Percentiles rank a stretch among this genome's conserved stretches.
Conservation (phyloP, 2,329 filamentous ascomycete species). For the Neophaeococcomyces mojaviensis region DNA sequence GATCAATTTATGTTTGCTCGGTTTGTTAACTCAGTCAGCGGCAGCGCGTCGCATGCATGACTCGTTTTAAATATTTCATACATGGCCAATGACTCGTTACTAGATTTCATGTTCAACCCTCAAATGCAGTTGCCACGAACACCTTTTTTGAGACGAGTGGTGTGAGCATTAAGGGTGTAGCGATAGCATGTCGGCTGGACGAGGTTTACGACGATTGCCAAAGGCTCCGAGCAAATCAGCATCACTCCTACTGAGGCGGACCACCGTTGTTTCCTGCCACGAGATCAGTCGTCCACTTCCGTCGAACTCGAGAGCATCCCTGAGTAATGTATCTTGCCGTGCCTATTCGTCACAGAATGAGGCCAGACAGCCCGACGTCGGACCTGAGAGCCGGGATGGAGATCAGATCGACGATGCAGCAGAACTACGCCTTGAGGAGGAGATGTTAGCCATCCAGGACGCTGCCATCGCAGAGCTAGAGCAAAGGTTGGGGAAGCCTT, state of each 20-base stretch:
- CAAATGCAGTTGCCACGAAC: no score
- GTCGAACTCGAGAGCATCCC: background rate
- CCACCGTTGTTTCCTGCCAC: background rate
- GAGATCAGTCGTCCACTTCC: background rate
- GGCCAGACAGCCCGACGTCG: background rate
- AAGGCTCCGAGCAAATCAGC: background rate
- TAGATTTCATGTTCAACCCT: no score
- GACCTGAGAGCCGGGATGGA: background rate
- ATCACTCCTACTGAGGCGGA: background rate
- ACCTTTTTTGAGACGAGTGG: background rate
- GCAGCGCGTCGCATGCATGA: no score
- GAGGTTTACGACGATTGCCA: conserved; percentile 1
- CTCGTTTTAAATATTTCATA: no score
- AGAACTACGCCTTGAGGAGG: conserved; percentile 3
- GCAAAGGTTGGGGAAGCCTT: conserved; percentile 13
- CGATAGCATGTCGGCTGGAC: conserved; percentile 1
- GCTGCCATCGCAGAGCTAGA: conserved; percentile 15
- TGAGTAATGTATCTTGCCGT: background rate
- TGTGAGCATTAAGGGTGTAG: background rate
- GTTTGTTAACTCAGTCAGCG: no score
- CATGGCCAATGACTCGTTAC: no score
- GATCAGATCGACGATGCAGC: background rate
- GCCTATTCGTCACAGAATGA: background rate
- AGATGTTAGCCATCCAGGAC: conserved; percentile 10
- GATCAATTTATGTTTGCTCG: no score